Percentiles rank a stretch among this genome's conserved stretches.
Evolutionary conservation across 306 rosid genomes (phyloP).

Genomic region (Cicer arietinum): DNA sequence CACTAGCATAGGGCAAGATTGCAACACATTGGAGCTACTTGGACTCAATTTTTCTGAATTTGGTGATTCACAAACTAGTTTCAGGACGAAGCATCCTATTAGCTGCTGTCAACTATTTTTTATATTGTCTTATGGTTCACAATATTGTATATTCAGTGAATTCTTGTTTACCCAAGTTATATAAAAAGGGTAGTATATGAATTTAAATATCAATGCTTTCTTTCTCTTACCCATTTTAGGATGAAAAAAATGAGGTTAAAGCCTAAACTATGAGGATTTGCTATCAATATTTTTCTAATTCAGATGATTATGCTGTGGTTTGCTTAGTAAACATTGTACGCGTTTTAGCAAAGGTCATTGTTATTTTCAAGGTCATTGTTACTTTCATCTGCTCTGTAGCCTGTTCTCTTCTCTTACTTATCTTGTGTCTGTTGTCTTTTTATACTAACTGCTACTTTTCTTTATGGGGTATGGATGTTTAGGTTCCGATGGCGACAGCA

Average conservation of each 20-base stretch:
- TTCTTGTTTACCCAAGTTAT: slow-evolving; percentile 10
- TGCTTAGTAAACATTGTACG: slow-evolving; percentile 8
- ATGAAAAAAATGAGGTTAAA: slow-evolving; percentile 29
- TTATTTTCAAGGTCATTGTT: slow-evolving; percentile 2
- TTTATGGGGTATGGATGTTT: slow-evolving; percentile 38
- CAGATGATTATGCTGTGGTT: slow-evolving; percentile 4
- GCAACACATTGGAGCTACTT: not conserved
- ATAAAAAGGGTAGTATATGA: not conserved
- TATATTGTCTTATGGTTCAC: not conserved
- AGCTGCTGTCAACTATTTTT: not conserved
- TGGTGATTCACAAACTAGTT: slow-evolving; percentile 5
- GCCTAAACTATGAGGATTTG: slow-evolving; percentile 20
- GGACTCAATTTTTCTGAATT: not conserved
- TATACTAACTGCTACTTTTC: not conserved
- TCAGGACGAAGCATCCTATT: not conserved
- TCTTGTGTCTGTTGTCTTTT: slow-evolving; percentile 25
- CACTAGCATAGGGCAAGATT: too few species aligned
- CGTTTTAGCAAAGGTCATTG: not conserved
- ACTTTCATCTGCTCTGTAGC: not conserved
- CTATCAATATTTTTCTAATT: slow-evolving; percentile 14
- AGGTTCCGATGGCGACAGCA: slow-evolving; percentile 93
- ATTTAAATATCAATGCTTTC: not conserved
- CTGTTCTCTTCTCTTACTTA: slow-evolving; percentile 19
- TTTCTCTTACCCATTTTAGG: slow-evolving; percentile 12
- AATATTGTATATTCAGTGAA: slow-evolving; percentile 1